These are phyloP conservation scores for Colletotrichum navitas DNA, from an alignment of 2,329 filamentous ascomycete genomes.

Conservation along the genomic window DNA sequence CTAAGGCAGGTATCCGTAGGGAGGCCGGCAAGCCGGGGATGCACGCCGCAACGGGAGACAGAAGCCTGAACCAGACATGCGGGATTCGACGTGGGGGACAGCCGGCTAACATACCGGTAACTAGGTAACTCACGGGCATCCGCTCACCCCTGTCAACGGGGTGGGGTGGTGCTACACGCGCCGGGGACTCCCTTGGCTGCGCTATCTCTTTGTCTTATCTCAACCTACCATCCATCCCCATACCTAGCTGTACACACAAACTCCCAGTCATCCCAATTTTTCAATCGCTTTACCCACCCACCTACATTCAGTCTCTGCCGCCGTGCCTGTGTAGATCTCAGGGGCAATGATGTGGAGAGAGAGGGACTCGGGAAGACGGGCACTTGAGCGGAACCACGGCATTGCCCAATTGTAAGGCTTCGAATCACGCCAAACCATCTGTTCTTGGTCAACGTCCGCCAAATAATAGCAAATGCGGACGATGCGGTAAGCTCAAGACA, in stretches of 20 bases:
- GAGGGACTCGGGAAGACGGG: neutral
- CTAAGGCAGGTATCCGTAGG: slow-evolving; percentile 6
- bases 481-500: slow-evolving; percentile 15
- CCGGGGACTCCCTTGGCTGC: slow-evolving; percentile 32
- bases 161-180: neutral
- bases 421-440: slow-evolving; percentile 9
- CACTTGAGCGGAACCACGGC: neutral
- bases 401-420: slow-evolving; percentile 22
- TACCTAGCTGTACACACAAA: neutral
- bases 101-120: slow-evolving; percentile 20
- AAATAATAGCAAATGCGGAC: slow-evolving; percentile 6
- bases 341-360: slow-evolving; percentile 3
- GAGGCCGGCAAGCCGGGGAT: slow-evolving; percentile 31
- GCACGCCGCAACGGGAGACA: slow-evolving; percentile 32
- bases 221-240: neutral
- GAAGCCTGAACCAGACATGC: slow-evolving; percentile 32
- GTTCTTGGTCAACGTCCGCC: slow-evolving; percentile 1
- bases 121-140: neutral
- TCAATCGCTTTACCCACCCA: slow-evolving; percentile 14
- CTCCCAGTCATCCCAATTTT: slow-evolving; percentile 35
- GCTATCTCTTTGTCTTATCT: slow-evolving; percentile 41
- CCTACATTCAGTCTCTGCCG: neutral
- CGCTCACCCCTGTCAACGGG: neutral
- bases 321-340: slow-evolving; percentile 1
- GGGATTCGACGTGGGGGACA: slow-evolving; percentile 31